These are phyloP conservation scores for Saccharomycopsis guyanensis DNA, from an alignment of 805 yeast genomes.

Conservation along the genomic window DNA sequence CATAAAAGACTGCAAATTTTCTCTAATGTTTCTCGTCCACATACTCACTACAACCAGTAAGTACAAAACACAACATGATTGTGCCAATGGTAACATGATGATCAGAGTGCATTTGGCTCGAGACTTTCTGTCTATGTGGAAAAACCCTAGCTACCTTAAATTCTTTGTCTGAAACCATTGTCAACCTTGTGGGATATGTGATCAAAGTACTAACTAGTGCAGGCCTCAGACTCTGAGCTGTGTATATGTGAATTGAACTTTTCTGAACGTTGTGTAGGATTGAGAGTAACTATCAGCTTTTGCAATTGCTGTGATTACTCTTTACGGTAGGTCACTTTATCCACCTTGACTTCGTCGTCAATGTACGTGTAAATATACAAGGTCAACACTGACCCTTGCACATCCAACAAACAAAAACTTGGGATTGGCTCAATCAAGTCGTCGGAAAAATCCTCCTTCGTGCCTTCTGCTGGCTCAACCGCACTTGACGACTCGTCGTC, in stretches of 20 bases:
- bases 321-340: slow-evolving; percentile 60
- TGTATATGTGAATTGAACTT: too few species aligned
- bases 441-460: slow-evolving; percentile 8
- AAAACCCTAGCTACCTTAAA: slow-evolving; percentile 96
- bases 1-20: too few species aligned
- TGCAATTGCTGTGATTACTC: too few species aligned
- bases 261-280: too few species aligned
- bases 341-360: slow-evolving; percentile 83
- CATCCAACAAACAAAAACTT: slow-evolving; percentile 81
- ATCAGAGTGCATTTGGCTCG: slow-evolving; percentile 99
- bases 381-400: slow-evolving; percentile 72
- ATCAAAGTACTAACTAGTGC: too few species aligned
- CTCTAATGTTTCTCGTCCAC: too few species aligned
- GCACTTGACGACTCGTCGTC: slow-evolving; percentile 30
- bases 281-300: too few species aligned
- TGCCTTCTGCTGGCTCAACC: slow-evolving; percentile 26
- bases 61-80: too few species aligned
- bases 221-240: too few species aligned
- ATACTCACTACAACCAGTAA: too few species aligned
- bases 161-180: slow-evolving; percentile 32
- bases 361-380: slow-evolving; percentile 77
- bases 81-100: too few species aligned
- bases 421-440: slow-evolving; percentile 42
- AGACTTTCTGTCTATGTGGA: slow-evolving; percentile 95
- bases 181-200: not conserved